Conservation (phyloP, 352 stramenopile species). For the Phytophthora constricta region DNA sequence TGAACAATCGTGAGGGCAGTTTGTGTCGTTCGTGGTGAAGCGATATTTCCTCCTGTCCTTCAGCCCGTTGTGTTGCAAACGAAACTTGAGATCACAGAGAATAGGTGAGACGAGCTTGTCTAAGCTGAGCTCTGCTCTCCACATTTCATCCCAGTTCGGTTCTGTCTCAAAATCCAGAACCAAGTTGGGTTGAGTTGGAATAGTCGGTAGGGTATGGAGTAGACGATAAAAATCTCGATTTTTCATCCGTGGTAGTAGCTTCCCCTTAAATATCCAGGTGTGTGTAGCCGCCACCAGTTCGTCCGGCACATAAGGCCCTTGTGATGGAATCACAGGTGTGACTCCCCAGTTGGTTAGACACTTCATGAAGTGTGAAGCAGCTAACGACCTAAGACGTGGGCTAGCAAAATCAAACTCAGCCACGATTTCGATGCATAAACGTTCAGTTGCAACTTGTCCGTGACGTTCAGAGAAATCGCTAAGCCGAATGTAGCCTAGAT, state of each 20-base stretch:
- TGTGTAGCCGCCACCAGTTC: background rate
- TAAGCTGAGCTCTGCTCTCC: background rate
- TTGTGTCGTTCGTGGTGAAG: background rate
- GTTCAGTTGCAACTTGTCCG: background rate
- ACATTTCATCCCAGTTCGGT: background rate
- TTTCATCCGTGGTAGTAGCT: background rate
- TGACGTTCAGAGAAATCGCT: background rate
- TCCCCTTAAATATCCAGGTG: background rate
- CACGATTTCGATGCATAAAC: background rate
- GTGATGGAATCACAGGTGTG: background rate
- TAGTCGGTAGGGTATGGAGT: background rate
- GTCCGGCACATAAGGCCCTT: background rate
- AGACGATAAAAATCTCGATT: background rate
- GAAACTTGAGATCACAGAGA: background rate
- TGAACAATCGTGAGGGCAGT: background rate
- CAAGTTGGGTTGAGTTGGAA: background rate
- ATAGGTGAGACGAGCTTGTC: background rate
- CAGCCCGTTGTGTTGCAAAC: background rate
- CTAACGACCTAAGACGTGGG: background rate
- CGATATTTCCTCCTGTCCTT: background rate
- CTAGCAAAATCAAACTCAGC: background rate
- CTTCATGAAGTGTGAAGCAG: background rate
- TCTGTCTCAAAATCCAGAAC: background rate
- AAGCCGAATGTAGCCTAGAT: background rate
- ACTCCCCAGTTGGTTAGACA: background rate